Evolutionary conservation across 257 asterid genomes (phyloP), one percentile per base, ranked within the genome.

Genomic region (Solanum pinnatisectum): DNA sequence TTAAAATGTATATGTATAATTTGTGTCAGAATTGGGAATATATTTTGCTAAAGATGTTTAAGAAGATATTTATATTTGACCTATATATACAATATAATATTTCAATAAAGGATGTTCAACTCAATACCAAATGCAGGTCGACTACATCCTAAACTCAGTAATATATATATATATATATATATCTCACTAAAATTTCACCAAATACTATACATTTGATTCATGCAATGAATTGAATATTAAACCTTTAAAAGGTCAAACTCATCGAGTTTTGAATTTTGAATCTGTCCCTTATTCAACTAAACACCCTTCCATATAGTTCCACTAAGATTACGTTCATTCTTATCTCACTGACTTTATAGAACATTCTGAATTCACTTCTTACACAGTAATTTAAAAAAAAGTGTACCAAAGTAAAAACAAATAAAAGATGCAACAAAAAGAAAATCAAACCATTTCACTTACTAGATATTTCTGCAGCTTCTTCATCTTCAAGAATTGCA

Each of bases 401-500:
- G 36, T n/a, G 13, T 39, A 77, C 35, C 16, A 5, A 27, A 44
- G 84, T 27, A 79, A 79, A 52, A 78, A 74, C 20, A 42, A 10
- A 40, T 3, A 32, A 7, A 13, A 78, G 25, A 2, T 4, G 16
- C 33, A 42, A 15, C 42, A 42, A 16, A 18, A 10, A 8, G 0
- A 73, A 37, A 84, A 6, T 8, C 5, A 36, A 6, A 70, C 63
- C 30, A 83, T 22, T 33, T 49, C 59, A 87, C 94, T 92, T 87
- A 96, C 99, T 92, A 68, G 99, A 92, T 86, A 97, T 89, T 59
- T 76, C 83, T 76, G 86, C 88, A 18, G 96, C 98, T 86, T 92
- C 95, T 83, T 93, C 93, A 39, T 93, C 98, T 79, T 92, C 96
- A 82, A 97, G 96, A 14, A 82, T 89, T n/a, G 98, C 99, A 86